Conservation (phyloP, 768 basidiomycete genomes). For the Panaeolus papilionaceus region DNA sequence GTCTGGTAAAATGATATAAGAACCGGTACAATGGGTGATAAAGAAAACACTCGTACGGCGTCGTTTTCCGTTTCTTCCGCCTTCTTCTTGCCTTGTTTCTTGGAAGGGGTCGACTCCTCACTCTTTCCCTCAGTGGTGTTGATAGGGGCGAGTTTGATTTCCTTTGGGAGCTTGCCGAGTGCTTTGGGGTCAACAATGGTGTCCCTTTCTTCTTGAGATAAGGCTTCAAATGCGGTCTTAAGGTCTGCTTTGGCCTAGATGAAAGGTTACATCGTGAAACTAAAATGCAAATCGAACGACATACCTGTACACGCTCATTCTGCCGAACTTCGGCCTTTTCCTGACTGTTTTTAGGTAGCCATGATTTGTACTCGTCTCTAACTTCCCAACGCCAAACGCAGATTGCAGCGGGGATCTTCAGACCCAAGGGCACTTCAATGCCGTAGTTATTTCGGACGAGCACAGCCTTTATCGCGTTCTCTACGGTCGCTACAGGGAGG, state of each 20-base stretch:
- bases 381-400: slow-evolving; percentile 92
- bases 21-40: not conserved
- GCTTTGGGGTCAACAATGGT: slow-evolving; percentile 60
- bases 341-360: slow-evolving; percentile 69
- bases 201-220: slow-evolving; percentile 63
- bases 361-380: slow-evolving; percentile 57
- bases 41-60: slow-evolving; percentile 35
- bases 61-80: slow-evolving; percentile 46
- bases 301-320: slow-evolving; percentile 70
- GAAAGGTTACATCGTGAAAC: slow-evolving; percentile 5
- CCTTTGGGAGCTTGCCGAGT: slow-evolving; percentile 38
- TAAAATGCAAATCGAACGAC: slow-evolving; percentile 23
- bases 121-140: slow-evolving; percentile 31
- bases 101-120: slow-evolving; percentile 34
- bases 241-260: slow-evolving; percentile 66
- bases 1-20: slow-evolving; percentile 20
- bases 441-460: slow-evolving; percentile 85
- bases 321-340: slow-evolving; percentile 68
- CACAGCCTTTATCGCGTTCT: slow-evolving; percentile 65
- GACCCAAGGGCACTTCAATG: slow-evolving; percentile 56
- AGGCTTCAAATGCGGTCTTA: slow-evolving; percentile 55
- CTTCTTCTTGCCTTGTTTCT: slow-evolving; percentile 42
- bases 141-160: slow-evolving; percentile 37
- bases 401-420: slow-evolving; percentile 65
- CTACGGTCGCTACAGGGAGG: slow-evolving; percentile 61